phyloP scores from a whole-genome alignment of 495 filamentous ascomycete species.

The Trichoderma parareesei region DNA sequence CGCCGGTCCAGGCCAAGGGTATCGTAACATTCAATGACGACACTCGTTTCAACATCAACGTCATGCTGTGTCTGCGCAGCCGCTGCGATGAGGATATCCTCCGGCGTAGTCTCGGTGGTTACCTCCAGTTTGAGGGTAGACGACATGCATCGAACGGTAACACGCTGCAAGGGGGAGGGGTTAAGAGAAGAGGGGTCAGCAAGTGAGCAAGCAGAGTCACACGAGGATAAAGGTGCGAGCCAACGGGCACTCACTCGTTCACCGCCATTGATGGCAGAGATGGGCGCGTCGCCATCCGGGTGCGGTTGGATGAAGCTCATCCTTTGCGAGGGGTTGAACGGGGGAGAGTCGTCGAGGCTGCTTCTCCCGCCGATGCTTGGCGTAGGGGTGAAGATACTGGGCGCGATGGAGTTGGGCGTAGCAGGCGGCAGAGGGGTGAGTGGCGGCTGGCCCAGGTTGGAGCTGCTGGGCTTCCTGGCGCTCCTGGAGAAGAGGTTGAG shows the following conservation, averaged over 20 bases:
- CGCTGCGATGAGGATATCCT: constrained; percentile 60
- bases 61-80: constrained; percentile 43
- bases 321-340: constrained; percentile 2
- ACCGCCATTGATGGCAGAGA: constrained; percentile 76
- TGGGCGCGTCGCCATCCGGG: constrained; percentile 68
- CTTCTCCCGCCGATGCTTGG: constrained; percentile 17
- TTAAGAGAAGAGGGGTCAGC: constrained; percentile 10
- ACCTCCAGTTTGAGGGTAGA: constrained; percentile 55
- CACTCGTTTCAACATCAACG: constrained; percentile 51
- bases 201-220: not conserved
- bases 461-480: constrained; percentile 16
- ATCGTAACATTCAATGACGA: constrained; percentile 68
- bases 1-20: constrained; percentile 75
- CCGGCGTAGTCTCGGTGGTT: constrained; percentile 62
- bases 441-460: constrained; percentile 14
- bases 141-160: constrained; percentile 60
- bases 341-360: constrained; percentile 7
- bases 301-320: constrained; percentile 25
- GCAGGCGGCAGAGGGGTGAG: constrained; percentile 13
- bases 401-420: constrained; percentile 14
- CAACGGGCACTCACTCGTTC: constrained; percentile 45
- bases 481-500: constrained; percentile 30
- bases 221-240: not conserved
- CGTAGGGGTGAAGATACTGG: constrained; percentile 17
- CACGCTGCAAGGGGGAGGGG: constrained; percentile 32